phyloP scores from a whole-genome alignment of 176 grass and related monocot genomes.

The Guadua angustifolia region DNA sequence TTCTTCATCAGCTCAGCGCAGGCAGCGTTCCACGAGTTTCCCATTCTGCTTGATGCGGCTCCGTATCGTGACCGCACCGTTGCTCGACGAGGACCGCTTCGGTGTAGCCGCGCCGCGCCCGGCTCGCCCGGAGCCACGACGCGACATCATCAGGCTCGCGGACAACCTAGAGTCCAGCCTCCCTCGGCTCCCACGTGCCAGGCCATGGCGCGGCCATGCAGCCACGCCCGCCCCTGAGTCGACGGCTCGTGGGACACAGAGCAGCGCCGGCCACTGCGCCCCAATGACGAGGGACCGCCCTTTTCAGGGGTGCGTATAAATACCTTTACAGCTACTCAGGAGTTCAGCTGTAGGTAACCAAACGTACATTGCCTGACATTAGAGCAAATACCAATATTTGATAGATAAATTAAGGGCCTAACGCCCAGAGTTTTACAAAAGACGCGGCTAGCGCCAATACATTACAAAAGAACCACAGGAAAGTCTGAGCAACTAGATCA shows the following conservation, averaged over 20 bases:
- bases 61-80: conserved; percentile 5
- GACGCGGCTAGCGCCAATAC: too few relatives aligned
- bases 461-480: too few relatives aligned
- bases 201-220: not conserved
- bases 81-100: conserved; percentile 33
- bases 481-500: too few relatives aligned
- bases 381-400: too few relatives aligned
- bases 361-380: too few relatives aligned
- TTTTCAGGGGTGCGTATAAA: too few relatives aligned
- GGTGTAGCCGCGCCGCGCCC: not conserved
- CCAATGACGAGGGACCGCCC: not conserved
- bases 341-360: too few relatives aligned
- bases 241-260: conserved; percentile 20
- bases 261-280: not conserved
- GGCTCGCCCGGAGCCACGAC: not conserved
- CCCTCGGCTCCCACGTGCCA: not conserved
- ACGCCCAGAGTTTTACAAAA: too few relatives aligned
- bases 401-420: too few relatives aligned
- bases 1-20: not conserved
- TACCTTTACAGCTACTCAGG: too few relatives aligned
- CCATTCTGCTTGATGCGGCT: conserved; percentile 17
- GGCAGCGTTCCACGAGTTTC: not conserved
- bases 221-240: not conserved
- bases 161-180: conserved; percentile 20
- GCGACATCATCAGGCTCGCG: not conserved